These are phyloP conservation scores for Citrullus mucosospermus DNA, from an alignment of 306 rosid species.

Conservation along the genomic window DNA sequence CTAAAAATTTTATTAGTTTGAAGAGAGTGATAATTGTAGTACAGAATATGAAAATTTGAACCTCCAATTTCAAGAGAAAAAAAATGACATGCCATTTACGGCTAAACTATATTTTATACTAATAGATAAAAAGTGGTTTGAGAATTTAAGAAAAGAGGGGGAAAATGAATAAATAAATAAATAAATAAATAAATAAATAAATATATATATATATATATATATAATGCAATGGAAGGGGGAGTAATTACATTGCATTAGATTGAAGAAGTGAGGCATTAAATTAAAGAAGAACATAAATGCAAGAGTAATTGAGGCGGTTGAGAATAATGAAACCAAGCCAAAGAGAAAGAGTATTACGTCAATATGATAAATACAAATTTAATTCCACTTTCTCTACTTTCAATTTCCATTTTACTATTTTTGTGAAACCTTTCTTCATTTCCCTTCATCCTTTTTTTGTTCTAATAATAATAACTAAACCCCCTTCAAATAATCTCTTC, in stretches of 20 bases:
- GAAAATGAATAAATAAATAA: no score
- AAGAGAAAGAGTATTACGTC: background rate
- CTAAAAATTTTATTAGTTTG: no score
- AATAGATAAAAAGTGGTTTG: background rate
- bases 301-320: constrained; percentile 6
- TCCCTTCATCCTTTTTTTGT: background rate
- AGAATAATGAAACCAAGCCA: background rate
- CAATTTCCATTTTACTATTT: background rate
- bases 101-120: no score
- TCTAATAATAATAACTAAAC: no score
- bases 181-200: no score
- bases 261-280: background rate
- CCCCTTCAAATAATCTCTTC: background rate
- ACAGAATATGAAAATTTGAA: no score
- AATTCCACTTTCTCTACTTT: background rate
- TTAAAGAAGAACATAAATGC: constrained; percentile 2
- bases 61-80: no score
- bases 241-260: background rate
- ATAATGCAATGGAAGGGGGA: background rate
- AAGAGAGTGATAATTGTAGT: no score
- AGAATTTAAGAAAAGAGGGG: background rate
- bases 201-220: no score
- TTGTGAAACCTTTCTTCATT: background rate
- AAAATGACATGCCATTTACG: no score
- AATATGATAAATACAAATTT: constrained; percentile 2